A percentile compares a stretch with the other conserved stretches of the same genome.
phyloP scores from a whole-genome alignment of 2,329 filamentous ascomycete genomes.

The Calonectria hongkongensis region DNA sequence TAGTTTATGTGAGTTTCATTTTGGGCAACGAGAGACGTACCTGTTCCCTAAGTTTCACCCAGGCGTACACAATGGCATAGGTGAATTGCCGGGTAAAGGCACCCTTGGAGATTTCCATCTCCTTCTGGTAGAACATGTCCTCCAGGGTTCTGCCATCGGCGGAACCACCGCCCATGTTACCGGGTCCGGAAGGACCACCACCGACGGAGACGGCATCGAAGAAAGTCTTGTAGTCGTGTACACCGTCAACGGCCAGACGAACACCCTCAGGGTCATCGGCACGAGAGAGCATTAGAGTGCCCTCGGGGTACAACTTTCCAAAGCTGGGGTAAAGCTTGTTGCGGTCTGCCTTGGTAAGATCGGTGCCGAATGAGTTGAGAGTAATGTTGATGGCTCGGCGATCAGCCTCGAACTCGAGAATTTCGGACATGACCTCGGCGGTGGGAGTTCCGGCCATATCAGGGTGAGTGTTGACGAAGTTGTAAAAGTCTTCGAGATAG shows the following conservation, averaged over 20 bases:
- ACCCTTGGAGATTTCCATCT: slow-evolving; percentile 98
- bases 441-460: slow-evolving; percentile 93
- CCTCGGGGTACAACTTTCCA: slow-evolving; percentile 93
- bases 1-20: slow-evolving; percentile 46
- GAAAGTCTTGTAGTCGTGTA: slow-evolving; percentile 95
- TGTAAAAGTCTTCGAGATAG: slow-evolving; percentile 97
- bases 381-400: slow-evolving; percentile 99
- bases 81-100: slow-evolving; percentile 98
- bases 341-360: slow-evolving; percentile 93
- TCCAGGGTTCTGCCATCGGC: slow-evolving; percentile 92
- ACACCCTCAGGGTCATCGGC: slow-evolving; percentile 97
- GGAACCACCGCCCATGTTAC: slow-evolving; percentile 89
- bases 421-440: slow-evolving; percentile 94
- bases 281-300: slow-evolving; percentile 93
- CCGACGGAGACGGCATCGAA: slow-evolving; percentile 92
- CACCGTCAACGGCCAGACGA: slow-evolving; percentile 92
- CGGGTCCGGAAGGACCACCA: slow-evolving; percentile 81
- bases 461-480: slow-evolving; percentile 92
- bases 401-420: slow-evolving; percentile 97
- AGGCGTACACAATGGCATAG: slow-evolving; percentile 95
- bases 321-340: slow-evolving; percentile 97
- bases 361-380: slow-evolving; percentile 97
- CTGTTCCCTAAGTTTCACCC: slow-evolving; percentile 98
- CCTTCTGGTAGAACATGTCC: slow-evolving; percentile 99
- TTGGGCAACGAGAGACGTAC: slow-evolving; percentile 69